Evolutionary conservation across 78 protist species (phyloP).

Genomic region (Dictyostelium intermedium): DNA sequence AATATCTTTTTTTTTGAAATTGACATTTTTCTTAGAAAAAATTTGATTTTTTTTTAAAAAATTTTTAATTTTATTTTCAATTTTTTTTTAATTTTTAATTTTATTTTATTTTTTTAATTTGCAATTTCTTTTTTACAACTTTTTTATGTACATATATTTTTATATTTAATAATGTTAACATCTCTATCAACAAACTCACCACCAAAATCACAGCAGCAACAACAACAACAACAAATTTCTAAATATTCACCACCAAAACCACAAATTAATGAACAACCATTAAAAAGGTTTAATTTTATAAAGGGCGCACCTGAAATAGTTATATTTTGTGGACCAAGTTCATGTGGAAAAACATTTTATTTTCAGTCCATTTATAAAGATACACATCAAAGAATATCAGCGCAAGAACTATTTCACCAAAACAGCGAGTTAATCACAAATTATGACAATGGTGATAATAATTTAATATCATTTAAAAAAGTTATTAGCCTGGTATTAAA

Average conservation of each 20-base stretch:
- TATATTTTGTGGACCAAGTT: slow-evolving; percentile 36
- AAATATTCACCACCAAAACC: neutral
- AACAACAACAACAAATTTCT: neutral
- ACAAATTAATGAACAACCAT: neutral
- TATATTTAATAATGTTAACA: neutral
- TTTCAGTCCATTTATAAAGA: neutral
- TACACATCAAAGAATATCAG: slow-evolving; percentile 48
- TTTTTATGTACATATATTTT: neutral
- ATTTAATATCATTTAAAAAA: slow-evolving; percentile 6
- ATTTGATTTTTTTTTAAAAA: too few relatives aligned
- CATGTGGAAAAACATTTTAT: slow-evolving; percentile 26
- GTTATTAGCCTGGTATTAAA: slow-evolving; percentile 14
- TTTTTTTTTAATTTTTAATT: too few relatives aligned
- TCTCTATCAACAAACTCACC: neutral
- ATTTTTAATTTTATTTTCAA: too few relatives aligned
- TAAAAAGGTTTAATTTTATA: neutral
- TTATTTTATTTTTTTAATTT: too few relatives aligned
- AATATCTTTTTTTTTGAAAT: neutral
- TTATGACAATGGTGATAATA: neutral
- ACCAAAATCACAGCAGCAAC: neutral
- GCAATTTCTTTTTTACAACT: neutral
- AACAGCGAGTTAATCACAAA: neutral
- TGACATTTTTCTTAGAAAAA: neutral
- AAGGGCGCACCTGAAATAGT: slow-evolving; percentile 39
- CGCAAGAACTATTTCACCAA: slow-evolving; percentile 29